Evolutionary conservation across 768 basidiomycete genomes (phyloP), one percentile per base, ranked within the genome.

Genomic region (Pleurotus platypus): DNA sequence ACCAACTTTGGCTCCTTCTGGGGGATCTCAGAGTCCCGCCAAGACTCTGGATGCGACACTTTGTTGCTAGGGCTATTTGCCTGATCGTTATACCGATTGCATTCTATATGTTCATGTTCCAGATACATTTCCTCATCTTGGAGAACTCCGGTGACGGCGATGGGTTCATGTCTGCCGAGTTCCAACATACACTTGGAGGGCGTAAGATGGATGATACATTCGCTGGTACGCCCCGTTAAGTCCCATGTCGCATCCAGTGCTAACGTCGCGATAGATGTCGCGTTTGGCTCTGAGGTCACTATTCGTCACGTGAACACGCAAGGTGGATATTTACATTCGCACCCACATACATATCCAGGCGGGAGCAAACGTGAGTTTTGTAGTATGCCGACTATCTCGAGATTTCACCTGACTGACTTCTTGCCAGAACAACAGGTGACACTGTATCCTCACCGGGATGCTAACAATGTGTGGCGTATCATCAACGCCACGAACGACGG

Each of bases 141-240:
- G 82, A 85, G 65, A 90, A 89, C 70, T 90, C 91, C 1, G 97
- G 97, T 30, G 96, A 98, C 53, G 97, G 97, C 0, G 97, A 98
- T 68, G 94, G 95, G 0, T 99, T 99, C 72, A 99, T 99, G 97
- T 96, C 92, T 74, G 92, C 94, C 2, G 95, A 94, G 68, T 99
- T 99, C 75, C 95, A 98, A 72, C 96, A 98, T 67, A 98, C 95
- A 0, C 78, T 99, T 11, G 79, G 86, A 13, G 94, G 94, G 5
- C 86, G 86, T 45, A 84, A 88, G 5, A 98, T 98, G 97, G 78
- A 80, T 9, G 94, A 99, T 69, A 98, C 96, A 0, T 94, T 78
- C 69, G 92, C 94, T 24, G 90, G 92, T 92, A 57, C 58, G 84
- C 46, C 5, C 20, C 9, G 11, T 35, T 3, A 30, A 9, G 30